Conservation (phyloP, 1,139 yeast species). For the Chernovozyma sophiae-reginae region DNA sequence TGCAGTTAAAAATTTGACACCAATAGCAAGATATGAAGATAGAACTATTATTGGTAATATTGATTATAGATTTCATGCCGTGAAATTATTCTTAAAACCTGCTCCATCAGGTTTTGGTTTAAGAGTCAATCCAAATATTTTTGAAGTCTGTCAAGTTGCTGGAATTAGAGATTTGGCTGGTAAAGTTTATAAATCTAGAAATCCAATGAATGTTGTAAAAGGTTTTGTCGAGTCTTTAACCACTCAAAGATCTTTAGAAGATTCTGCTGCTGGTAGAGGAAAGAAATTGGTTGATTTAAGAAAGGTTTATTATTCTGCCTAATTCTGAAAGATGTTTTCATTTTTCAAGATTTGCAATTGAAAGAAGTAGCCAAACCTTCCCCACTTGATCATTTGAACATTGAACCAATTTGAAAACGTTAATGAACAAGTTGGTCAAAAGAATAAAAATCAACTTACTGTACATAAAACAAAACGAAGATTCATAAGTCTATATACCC, state of each 20-base stretch:
- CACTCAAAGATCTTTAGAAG: slow-evolving; percentile 78
- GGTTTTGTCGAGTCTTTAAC: slow-evolving; percentile 85
- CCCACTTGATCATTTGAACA: too few species aligned
- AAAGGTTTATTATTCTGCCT: slow-evolving; percentile 74
- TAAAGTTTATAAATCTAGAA: slow-evolving; percentile 86
- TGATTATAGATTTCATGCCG: slow-evolving; percentile 83
- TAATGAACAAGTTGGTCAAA: too few species aligned
- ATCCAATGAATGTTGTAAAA: slow-evolving; percentile 91
- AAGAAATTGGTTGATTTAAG: slow-evolving; percentile 92
- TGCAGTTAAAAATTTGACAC: slow-evolving; percentile 80
- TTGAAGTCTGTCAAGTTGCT: slow-evolving; percentile 89
- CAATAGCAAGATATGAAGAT: slow-evolving; percentile 83
- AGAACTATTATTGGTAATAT: slow-evolving; percentile 88
- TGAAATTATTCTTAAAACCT: slow-evolving; percentile 72
- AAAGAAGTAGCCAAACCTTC: too few species aligned
- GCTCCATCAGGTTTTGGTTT: slow-evolving; percentile 95
- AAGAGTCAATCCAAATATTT: slow-evolving; percentile 85
- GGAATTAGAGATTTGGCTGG: slow-evolving; percentile 94
- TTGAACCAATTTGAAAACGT: too few species aligned
- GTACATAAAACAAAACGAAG: too few species aligned
- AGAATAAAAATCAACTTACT: too few species aligned
- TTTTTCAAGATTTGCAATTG: too few species aligned
- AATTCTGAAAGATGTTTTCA: too few species aligned
- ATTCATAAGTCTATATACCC: too few species aligned
- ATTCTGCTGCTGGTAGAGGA: slow-evolving; percentile 89